Conservation (phyloP, 108 stramenopile species). For the Cyclotella choctawhatcheeana region DNA sequence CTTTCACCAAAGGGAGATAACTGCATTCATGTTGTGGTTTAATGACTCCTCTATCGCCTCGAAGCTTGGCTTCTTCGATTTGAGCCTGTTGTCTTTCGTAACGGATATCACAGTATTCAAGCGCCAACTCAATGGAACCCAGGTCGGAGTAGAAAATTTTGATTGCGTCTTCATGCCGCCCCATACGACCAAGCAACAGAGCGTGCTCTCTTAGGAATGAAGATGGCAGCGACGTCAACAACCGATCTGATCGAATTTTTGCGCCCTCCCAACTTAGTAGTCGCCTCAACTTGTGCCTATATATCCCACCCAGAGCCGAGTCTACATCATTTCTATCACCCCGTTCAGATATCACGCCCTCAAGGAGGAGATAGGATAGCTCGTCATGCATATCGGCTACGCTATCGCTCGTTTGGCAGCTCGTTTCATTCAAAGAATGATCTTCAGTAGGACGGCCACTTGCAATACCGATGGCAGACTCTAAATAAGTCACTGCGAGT, state of each 20-base stretch:
- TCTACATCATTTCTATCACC: slow-evolving; percentile 66
- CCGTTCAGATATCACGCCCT: slow-evolving; percentile 88
- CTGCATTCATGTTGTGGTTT: slow-evolving; percentile 55
- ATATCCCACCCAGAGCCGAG: slow-evolving; percentile 69
- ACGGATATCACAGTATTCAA: slow-evolving; percentile 87
- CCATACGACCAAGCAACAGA: slow-evolving; percentile 81
- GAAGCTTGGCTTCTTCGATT: slow-evolving; percentile 53
- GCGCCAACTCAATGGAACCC: slow-evolving; percentile 78
- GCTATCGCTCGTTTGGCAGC: slow-evolving; percentile 51
- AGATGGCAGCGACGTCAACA: slow-evolving; percentile 73
- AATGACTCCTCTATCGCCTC: slow-evolving; percentile 12
- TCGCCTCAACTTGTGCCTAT: slow-evolving; percentile 73
- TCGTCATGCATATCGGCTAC: slow-evolving; percentile 88
- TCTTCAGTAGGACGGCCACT: slow-evolving; percentile 63
- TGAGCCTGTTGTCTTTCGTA: slow-evolving; percentile 61
- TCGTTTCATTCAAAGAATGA: slow-evolving; percentile 22
- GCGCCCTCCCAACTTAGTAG: slow-evolving; percentile 80
- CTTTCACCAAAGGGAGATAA: slow-evolving; percentile 85
- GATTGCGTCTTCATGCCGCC: slow-evolving; percentile 86
- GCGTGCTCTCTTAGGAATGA: slow-evolving; percentile 86
- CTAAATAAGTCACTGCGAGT: slow-evolving; percentile 79
- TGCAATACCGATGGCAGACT: slow-evolving; percentile 85
- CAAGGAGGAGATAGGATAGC: slow-evolving; percentile 78
- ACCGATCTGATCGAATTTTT: slow-evolving; percentile 72
- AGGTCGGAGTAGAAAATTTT: slow-evolving; percentile 80